These are phyloP conservation scores for Metrosideros polymorpha DNA, from an alignment of 441 rosid genomes.

Conservation along the genomic window DNA sequence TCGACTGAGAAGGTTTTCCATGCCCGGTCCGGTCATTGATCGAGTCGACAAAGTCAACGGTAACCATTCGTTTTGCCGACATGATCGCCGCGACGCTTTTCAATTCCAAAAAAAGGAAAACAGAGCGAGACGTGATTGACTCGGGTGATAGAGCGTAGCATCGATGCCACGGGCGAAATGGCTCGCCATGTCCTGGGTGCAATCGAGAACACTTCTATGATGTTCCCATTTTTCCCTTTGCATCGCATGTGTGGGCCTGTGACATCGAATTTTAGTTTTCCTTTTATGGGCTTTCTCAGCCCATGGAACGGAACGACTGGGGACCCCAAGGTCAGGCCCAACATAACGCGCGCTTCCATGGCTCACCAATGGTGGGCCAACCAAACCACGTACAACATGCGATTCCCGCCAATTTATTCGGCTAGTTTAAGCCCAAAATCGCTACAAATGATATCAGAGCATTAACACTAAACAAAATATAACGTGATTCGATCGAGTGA, in stretches of 20 bases:
- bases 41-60: rapidly evolving
- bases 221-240: background rate
- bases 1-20: background rate
- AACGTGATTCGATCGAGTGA: background rate
- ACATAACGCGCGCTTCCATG: too few species aligned
- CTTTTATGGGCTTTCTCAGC: background rate
- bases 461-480: too few species aligned
- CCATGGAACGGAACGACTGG: background rate
- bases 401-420: too few species aligned
- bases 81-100: background rate
- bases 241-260: background rate
- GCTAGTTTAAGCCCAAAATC: too few species aligned
- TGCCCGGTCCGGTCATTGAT: background rate
- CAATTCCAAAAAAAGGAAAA: background rate
- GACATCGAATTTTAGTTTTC: background rate
- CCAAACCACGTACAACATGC: too few species aligned
- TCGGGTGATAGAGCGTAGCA: background rate
- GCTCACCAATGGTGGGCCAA: background rate
- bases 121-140: background rate
- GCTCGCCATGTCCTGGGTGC: background rate
- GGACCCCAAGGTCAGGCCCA: background rate
- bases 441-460: too few species aligned
- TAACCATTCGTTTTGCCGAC: background rate
- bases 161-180: background rate
- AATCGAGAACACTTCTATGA: background rate